Conservation (phyloP, 2,329 filamentous ascomycete genomes). For the Fusarium sp. region DNA sequence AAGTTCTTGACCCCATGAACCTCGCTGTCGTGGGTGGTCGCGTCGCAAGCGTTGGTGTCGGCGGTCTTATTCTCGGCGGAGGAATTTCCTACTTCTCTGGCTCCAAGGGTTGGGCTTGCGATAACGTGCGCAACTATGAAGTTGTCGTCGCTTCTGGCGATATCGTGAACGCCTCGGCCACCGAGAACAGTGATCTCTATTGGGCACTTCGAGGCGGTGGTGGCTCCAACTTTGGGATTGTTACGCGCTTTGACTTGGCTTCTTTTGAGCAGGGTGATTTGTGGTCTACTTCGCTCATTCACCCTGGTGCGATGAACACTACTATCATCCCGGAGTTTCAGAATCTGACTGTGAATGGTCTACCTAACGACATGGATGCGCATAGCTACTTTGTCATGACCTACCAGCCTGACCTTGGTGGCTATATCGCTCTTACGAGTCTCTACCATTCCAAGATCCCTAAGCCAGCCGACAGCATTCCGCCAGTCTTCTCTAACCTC, state of each 20-base stretch:
- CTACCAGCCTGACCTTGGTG: background rate
- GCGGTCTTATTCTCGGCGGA: constrained; percentile 52
- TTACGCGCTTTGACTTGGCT: constrained; percentile 47
- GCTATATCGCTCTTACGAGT: background rate
- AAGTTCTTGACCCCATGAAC: constrained; percentile 4
- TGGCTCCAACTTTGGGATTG: constrained; percentile 24
- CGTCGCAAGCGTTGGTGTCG: constrained; percentile 48
- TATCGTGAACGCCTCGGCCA: constrained; percentile 49
- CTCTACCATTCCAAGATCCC: background rate
- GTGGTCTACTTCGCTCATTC: constrained; percentile 42
- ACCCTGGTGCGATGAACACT: background rate
- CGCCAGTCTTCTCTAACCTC: background rate
- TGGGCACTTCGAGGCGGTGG: constrained; percentile 26
- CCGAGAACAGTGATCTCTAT: constrained; percentile 10
- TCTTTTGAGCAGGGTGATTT: constrained; percentile 47
- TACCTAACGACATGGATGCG: background rate
- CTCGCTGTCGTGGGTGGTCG: constrained; percentile 19
- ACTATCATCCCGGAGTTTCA: constrained; percentile 37
- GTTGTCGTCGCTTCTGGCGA: constrained; percentile 60
- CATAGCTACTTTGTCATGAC: constrained; percentile 2
- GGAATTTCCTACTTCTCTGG: constrained; percentile 55
- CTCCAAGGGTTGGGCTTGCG: constrained; percentile 59
- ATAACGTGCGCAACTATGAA: constrained; percentile 58
- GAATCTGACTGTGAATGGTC: background rate
- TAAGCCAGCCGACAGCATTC: background rate